Evolutionary conservation across 805 yeast genomes (phyloP).

Genomic region (Yarrowia phangngaensis): DNA sequence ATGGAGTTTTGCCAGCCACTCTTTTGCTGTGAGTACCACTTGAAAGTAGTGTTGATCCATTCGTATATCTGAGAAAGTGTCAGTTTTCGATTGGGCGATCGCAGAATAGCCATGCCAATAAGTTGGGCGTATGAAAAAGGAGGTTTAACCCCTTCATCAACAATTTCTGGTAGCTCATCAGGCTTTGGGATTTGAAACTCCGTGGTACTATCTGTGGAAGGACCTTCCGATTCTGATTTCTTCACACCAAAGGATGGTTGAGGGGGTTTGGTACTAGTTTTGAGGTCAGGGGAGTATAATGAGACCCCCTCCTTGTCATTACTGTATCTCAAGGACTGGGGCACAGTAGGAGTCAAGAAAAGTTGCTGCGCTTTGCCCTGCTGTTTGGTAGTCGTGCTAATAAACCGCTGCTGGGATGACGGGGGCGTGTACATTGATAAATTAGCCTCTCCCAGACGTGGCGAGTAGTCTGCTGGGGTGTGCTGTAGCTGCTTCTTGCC

Average conservation of each 20-base stretch:
- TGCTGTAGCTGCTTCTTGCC: constrained; percentile 25
- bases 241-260: constrained; percentile 20
- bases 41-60: constrained; percentile 87
- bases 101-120: constrained; percentile 86
- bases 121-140: constrained; percentile 92
- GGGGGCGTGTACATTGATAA: constrained; percentile 25
- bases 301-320: constrained; percentile 19
- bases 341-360: constrained; percentile 21
- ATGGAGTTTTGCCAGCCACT: constrained; percentile 98
- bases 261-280: constrained; percentile 12
- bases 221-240: constrained; percentile 1
- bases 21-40: constrained; percentile 75
- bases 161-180: constrained; percentile 42
- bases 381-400: constrained; percentile 11
- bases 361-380: constrained; percentile 12
- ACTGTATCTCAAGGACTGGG: constrained; percentile 23
- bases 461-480: constrained; percentile 16
- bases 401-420: constrained; percentile 26
- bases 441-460: constrained; percentile 16
- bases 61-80: constrained; percentile 80
- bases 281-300: constrained; percentile 20
- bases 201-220: constrained; percentile 3
- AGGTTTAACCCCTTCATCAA: constrained; percentile 69
- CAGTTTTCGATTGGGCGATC: constrained; percentile 67
- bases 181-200: constrained; percentile 26